Conservation (phyloP, 768 basidiomycete species). For the Boletus tomentosulus region DNA sequence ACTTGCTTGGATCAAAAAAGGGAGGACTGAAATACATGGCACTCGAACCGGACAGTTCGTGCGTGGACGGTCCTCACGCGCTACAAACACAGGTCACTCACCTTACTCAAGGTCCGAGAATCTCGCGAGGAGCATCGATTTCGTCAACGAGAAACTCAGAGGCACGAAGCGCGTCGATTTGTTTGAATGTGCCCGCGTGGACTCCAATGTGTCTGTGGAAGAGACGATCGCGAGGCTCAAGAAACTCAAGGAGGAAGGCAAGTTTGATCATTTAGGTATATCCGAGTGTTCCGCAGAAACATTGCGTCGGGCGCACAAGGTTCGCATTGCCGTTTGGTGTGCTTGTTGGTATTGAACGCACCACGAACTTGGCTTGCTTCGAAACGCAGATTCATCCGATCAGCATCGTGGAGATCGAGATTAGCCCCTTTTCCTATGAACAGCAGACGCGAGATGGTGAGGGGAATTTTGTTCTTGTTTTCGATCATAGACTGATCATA, state of each 20-base stretch:
- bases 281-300: conserved; percentile 49
- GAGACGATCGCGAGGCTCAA: conserved; percentile 40
- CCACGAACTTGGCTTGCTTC: neutral
- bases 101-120: conserved; percentile 28
- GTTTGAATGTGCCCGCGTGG: conserved; percentile 51
- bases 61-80: conserved; percentile 11
- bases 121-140: conserved; percentile 44
- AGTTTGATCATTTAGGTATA: conserved; percentile 50
- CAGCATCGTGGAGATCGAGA: conserved; percentile 62
- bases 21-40: neutral
- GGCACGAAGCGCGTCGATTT: conserved; percentile 56
- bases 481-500: neutral
- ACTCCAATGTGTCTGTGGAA: conserved; percentile 42
- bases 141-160: conserved; percentile 42
- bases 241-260: conserved; percentile 30
- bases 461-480: neutral
- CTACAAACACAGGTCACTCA: too few species aligned
- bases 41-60: conserved; percentile 24
- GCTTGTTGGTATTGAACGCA: neutral
- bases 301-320: conserved; percentile 36
- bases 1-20: neutral
- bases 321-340: neutral
- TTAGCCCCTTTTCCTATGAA: conserved; percentile 59
- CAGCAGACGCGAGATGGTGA: neutral
- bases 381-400: conserved; percentile 46